A percentile compares a stretch with the other conserved stretches of the same genome.
phyloP scores from a whole-genome alignment of 2,329 filamentous ascomycete genomes.

The Colletotrichum aenigma region DNA sequence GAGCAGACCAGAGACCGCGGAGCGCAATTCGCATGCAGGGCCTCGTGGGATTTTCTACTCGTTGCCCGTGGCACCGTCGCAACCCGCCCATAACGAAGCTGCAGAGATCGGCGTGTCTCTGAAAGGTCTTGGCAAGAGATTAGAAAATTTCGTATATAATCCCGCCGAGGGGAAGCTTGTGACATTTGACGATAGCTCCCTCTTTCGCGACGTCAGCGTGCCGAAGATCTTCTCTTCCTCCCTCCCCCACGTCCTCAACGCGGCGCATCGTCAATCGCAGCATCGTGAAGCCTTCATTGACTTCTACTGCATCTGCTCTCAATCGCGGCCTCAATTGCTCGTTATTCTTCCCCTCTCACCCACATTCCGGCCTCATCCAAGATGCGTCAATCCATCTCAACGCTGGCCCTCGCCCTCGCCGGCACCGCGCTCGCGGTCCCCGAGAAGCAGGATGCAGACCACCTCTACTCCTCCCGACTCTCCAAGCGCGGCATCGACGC shows the following conservation, averaged over 20 bases:
- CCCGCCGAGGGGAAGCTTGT: neutral
- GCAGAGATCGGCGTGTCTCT: neutral
- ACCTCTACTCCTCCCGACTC: conserved; percentile 52
- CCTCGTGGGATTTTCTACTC: neutral
- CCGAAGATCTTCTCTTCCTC: neutral
- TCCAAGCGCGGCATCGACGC: conserved; percentile 53
- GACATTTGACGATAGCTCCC: neutral
- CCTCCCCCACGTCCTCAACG: neutral
- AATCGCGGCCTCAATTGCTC: neutral
- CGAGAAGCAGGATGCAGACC: conserved; percentile 42
- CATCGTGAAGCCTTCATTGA: conserved; percentile 8
- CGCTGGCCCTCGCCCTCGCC: conserved; percentile 24
- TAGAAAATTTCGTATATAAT: neutral
- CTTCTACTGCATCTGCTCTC: neutral
- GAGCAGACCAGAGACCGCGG: neutral
- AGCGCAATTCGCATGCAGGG: neutral
- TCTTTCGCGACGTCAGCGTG: neutral
- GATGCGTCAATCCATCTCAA: conserved; percentile 8
- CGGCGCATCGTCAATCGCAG: neutral
- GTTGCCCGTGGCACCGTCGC: neutral
- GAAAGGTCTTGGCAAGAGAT: neutral
- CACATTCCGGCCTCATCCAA: neutral
- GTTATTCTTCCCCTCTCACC: neutral
- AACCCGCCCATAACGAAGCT: neutral
- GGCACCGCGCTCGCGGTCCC: conserved; percentile 33